These are phyloP conservation scores for Tricholoma sp. DNA, from an alignment of 768 basidiomycete species.

Conservation along the genomic window DNA sequence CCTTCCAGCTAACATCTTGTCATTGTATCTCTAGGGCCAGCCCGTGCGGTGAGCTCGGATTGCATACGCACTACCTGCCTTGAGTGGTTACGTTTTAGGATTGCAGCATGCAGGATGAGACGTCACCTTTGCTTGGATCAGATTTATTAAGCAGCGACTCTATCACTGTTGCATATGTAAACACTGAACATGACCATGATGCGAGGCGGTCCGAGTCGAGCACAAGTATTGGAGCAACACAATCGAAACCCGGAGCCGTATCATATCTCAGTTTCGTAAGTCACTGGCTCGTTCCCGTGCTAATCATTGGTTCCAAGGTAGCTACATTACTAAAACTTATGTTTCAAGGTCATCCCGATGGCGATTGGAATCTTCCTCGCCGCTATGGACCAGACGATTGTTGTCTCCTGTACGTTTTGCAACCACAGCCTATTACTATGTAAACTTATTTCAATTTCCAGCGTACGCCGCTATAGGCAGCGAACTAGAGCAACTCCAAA, in stretches of 20 bases:
- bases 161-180: constrained; percentile 11
- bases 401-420: constrained; percentile 35
- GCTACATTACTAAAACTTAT: background rate
- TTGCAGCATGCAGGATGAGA: constrained; percentile 28
- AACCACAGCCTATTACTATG: background rate
- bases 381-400: constrained; percentile 47
- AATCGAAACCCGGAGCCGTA: constrained; percentile 4
- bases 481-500: constrained; percentile 57
- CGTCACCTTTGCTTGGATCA: constrained; percentile 25
- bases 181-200: background rate
- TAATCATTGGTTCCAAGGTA: background rate
- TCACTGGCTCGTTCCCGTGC: background rate
- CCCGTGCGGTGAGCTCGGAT: background rate
- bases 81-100: no score
- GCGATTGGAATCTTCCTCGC: constrained; percentile 41
- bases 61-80: no score
- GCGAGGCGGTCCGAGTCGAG: background rate
- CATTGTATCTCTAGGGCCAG: background rate
- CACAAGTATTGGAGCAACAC: constrained; percentile 8
- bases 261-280: constrained; percentile 22
- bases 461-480: constrained; percentile 53
- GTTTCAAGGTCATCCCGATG: constrained; percentile 38
- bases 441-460: constrained; percentile 10
- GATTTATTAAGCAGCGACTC: constrained; percentile 3
- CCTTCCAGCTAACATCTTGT: background rate